Percentiles rank a stretch among this genome's conserved stretches.
These are phyloP conservation scores for Conticribra guillardii DNA, from an alignment of 108 stramenopile genomes.

Conservation along the genomic window DNA sequence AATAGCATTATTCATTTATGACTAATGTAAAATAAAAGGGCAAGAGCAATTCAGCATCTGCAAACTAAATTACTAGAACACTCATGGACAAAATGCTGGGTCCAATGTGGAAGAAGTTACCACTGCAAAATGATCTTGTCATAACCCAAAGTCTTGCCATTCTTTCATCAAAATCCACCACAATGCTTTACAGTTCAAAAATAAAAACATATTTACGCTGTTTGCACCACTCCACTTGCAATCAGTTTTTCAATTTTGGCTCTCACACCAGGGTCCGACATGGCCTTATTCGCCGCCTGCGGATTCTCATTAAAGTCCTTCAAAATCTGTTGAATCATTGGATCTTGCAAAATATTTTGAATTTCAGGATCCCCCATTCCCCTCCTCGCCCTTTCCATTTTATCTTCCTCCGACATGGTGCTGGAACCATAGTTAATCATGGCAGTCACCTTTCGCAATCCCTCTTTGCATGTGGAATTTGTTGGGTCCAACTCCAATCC, in stretches of 20 bases:
- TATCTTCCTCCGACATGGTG: conserved; percentile 88
- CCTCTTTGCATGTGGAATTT: conserved; percentile 93
- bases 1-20: too few species aligned
- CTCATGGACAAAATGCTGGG: too few species aligned
- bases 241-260: conserved; percentile 98
- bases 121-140: too few species aligned
- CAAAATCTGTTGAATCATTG: conserved; percentile 95
- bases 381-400: conserved; percentile 93
- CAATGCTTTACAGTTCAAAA: too few species aligned
- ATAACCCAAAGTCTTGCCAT: too few species aligned
- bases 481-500: conserved; percentile 89
- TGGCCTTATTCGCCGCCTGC: conserved; percentile 86
- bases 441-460: conserved; percentile 79
- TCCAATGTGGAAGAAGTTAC: too few species aligned
- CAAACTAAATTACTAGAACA: too few species aligned
- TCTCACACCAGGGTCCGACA: conserved; percentile 87
- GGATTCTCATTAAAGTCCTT: conserved; percentile 96
- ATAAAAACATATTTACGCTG: conserved; percentile 43
- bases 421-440: conserved; percentile 80
- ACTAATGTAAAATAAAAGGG: too few species aligned
- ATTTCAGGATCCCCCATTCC: conserved; percentile 99
- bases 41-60: too few species aligned
- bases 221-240: conserved; percentile 96
- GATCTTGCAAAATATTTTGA: conserved; percentile 94
- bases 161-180: too few species aligned